phyloP scores from a whole-genome alignment of 495 filamentous ascomycete species.

The Hypoxylon crocopeplum region DNA sequence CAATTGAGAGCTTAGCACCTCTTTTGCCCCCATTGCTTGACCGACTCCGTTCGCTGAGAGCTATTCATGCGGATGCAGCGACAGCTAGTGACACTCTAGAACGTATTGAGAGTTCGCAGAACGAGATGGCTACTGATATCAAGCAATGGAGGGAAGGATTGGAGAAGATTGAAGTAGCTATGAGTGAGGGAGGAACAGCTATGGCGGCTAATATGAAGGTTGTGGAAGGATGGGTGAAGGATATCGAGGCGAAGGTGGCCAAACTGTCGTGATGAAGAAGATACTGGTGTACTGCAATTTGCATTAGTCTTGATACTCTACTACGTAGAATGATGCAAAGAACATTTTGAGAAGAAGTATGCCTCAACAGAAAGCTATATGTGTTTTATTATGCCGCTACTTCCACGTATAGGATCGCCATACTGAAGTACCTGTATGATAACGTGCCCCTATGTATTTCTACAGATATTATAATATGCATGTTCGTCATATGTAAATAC shows the following conservation, averaged over 20 bases:
- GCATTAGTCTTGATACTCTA: slow-evolving; percentile 24
- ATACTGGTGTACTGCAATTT: slow-evolving; percentile 8
- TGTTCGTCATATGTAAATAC: too few relatives aligned
- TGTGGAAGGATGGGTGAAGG: slow-evolving; percentile 88
- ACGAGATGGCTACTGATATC: slow-evolving; percentile 83
- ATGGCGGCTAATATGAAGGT: slow-evolving; percentile 78
- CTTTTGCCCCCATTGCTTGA: slow-evolving; percentile 86
- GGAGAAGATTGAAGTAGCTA: slow-evolving; percentile 75
- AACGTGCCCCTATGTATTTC: too few relatives aligned
- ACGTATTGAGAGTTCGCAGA: slow-evolving; percentile 77
- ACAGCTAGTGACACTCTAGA: slow-evolving; percentile 81
- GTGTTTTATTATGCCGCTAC: too few relatives aligned
- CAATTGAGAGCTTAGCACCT: slow-evolving; percentile 86
- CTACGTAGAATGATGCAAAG: slow-evolving; percentile 4
- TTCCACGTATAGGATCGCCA: too few relatives aligned
- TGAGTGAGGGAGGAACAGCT: slow-evolving; percentile 70
- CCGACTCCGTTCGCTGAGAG: slow-evolving; percentile 79
- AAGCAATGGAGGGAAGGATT: slow-evolving; percentile 85
- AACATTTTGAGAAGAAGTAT: neutral
- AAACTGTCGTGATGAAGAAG: slow-evolving; percentile 50
- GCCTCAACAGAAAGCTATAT: too few relatives aligned
- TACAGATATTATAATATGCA: too few relatives aligned
- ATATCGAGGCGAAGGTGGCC: slow-evolving; percentile 77
- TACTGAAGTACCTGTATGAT: too few relatives aligned
- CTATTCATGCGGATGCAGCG: slow-evolving; percentile 86